Conservation (phyloP, 2,329 filamentous ascomycete genomes). For the Penicillium sp. region DNA sequence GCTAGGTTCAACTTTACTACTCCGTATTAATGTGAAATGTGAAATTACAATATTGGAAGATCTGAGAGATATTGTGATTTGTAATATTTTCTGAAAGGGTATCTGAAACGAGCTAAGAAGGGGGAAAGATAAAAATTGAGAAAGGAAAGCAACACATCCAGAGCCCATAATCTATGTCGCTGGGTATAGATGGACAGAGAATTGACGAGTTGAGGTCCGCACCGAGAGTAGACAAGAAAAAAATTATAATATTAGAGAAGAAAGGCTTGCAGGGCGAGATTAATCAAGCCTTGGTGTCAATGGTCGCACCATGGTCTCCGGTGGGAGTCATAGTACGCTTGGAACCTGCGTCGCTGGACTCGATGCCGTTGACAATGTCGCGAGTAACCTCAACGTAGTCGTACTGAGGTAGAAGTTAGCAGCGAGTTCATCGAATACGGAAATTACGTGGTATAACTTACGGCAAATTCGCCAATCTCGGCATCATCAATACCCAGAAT, state of each 20-base stretch:
- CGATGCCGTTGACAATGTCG: slow-evolving; percentile 59
- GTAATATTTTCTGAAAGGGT: slow-evolving; percentile 12
- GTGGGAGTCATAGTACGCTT: slow-evolving; percentile 34
- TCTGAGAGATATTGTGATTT: not conserved
- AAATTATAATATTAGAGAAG: slow-evolving; percentile 14
- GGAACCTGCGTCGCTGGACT: slow-evolving; percentile 28
- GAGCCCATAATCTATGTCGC: not conserved
- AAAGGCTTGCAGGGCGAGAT: not conserved
- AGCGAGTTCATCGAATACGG: not conserved
- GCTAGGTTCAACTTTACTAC: not conserved
- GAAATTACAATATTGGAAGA: not conserved
- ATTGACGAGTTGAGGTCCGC: not conserved
- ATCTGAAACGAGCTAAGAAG: slow-evolving; percentile 9
- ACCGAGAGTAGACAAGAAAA: not conserved
- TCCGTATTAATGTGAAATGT: not conserved
- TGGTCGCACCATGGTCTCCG: slow-evolving; percentile 15
- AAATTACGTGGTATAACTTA: slow-evolving; percentile 39
- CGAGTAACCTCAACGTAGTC: slow-evolving; percentile 85
- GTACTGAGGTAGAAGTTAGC: slow-evolving; percentile 53
- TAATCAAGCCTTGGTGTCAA: slow-evolving; percentile 30
- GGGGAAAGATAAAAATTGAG: not conserved
- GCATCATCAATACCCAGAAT: slow-evolving; percentile 84
- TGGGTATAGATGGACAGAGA: not conserved
- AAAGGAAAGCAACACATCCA: not conserved
- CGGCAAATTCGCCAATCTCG: slow-evolving; percentile 90